These are phyloP conservation scores for Pleodorina starrii DNA, from an alignment of 139 green algal genomes.

Conservation along the genomic window DNA sequence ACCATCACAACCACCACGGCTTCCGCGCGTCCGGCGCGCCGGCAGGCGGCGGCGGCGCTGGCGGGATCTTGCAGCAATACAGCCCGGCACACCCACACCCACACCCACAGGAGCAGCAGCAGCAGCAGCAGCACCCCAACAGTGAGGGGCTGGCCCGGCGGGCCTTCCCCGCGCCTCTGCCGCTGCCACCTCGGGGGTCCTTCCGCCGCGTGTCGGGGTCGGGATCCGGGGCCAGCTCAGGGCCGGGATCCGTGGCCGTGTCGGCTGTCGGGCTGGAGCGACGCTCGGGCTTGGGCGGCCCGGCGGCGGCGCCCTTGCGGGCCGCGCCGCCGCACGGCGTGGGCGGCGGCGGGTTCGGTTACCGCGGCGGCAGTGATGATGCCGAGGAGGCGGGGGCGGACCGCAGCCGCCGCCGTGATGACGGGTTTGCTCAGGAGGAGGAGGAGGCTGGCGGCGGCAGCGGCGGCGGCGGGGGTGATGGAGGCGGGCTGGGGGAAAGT, in stretches of 20 bases:
- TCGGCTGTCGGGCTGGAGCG: background rate
- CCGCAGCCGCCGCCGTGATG: background rate
- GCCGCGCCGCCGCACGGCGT: background rate
- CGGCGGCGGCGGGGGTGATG: conserved; percentile 8
- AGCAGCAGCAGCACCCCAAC: background rate
- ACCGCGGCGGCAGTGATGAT: background rate
- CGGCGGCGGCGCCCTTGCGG: background rate
- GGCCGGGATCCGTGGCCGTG: background rate
- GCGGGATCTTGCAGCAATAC: background rate
- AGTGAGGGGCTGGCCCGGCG: background rate
- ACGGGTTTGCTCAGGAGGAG: background rate
- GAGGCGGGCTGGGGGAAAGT: too few species aligned
- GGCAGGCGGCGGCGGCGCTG: background rate
- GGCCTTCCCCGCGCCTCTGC: background rate
- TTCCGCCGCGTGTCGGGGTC: background rate
- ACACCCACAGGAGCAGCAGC: too few species aligned
- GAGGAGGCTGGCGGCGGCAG: background rate
- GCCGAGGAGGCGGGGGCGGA: background rate
- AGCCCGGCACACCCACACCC: too few species aligned
- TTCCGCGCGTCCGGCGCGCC: background rate
- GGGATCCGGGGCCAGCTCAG: background rate
- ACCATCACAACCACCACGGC: background rate
- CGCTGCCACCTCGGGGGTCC: background rate
- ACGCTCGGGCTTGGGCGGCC: background rate
- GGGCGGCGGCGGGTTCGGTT: background rate